Evolutionary conservation across 768 basidiomycete species (phyloP).

Genomic region (Lanmaoa pseudosensibilis): DNA sequence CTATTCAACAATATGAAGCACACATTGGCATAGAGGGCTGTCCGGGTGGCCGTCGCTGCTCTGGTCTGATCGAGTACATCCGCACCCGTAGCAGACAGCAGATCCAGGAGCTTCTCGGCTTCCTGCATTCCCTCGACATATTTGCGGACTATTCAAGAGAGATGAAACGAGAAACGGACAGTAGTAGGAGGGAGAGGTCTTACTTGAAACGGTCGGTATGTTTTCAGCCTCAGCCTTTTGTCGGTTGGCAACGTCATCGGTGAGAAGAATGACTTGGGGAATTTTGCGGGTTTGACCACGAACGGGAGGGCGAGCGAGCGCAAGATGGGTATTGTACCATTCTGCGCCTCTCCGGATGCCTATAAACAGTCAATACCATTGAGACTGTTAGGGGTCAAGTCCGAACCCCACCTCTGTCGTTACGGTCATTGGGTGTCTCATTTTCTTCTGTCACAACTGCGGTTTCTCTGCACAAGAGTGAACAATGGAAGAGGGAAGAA

Average conservation of each 20-base stretch:
- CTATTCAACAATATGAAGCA: constrained; percentile 12
- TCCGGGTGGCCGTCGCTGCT: constrained; percentile 51
- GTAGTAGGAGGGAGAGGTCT: neutral
- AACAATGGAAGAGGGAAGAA: neutral
- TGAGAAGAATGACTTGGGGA: constrained; percentile 76
- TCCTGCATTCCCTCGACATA: constrained; percentile 79
- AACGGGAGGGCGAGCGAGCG: constrained; percentile 48
- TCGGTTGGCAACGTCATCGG: constrained; percentile 86
- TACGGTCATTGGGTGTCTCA: constrained; percentile 90
- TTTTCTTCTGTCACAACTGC: constrained; percentile 73
- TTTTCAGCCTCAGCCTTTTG: constrained; percentile 68
- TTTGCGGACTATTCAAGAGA: constrained; percentile 55
- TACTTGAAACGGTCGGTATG: constrained; percentile 65
- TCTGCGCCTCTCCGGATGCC: constrained; percentile 85
- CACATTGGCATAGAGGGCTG: constrained; percentile 76
- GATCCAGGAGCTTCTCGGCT: constrained; percentile 69
- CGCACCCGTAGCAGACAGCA: constrained; percentile 69
- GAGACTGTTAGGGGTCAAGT: neutral
- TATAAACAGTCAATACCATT: constrained; percentile 28
- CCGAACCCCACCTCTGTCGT: constrained; percentile 72
- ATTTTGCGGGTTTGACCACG: constrained; percentile 48
- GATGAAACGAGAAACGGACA: neutral
- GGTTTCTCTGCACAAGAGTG: constrained; percentile 58
- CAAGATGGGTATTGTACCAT: constrained; percentile 84
- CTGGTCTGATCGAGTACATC: constrained; percentile 64